Evolutionary conservation across 306 rosid genomes (phyloP), one percentile per base, ranked within the genome.

Genomic region (Trichosanthes truncata): DNA sequence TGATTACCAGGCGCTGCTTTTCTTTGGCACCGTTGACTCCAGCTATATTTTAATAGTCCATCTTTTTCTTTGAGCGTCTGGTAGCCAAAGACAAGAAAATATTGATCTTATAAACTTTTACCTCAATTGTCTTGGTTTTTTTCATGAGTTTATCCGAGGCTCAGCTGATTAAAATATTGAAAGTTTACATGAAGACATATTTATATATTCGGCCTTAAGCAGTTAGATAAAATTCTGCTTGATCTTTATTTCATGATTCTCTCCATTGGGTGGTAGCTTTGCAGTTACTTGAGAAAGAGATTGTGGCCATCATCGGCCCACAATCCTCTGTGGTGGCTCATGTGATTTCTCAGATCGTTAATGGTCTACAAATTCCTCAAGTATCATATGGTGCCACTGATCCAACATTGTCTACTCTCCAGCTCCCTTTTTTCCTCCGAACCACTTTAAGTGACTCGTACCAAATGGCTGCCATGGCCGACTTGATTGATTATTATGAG

Each of bases 301-400:
- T 91, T 41, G 90, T 78, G 53, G 91, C 97, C 77, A 87, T 95
- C 71, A 74, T 95, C 53, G 99, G 99, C 6, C 99, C 97, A 53
- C 98, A 92, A 80, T 93, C 97, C 71, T 95, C 99, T 26, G 60
- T 91, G 31, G 78, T 85, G 78, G 93, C 97, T 89, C 96, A 91
- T 83, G 83, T 88, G 73, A 80, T 95, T 51, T 89, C 99, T 78
- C 91, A 85, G 83, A 88, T 93, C 65, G 95, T 90, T 23, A 89
- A 90, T 83, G 97, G 93, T 82, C 89, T 95, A 77, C 84, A 84
- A 82, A 90, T 95, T 66, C 97, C 99, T 78, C 96, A 89, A 72
- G 33, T 95, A 66, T 95, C 98, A 57, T 95, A 87, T 82, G 98
- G 89, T 53, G 97, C 98, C 74, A 87, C 97, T 52, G 97, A 95